Percentiles rank a stretch among this genome's conserved stretches.
These are phyloP conservation scores for Citeromyces hawaiiensis DNA, from an alignment of 1,139 yeast species.

Conservation along the genomic window DNA sequence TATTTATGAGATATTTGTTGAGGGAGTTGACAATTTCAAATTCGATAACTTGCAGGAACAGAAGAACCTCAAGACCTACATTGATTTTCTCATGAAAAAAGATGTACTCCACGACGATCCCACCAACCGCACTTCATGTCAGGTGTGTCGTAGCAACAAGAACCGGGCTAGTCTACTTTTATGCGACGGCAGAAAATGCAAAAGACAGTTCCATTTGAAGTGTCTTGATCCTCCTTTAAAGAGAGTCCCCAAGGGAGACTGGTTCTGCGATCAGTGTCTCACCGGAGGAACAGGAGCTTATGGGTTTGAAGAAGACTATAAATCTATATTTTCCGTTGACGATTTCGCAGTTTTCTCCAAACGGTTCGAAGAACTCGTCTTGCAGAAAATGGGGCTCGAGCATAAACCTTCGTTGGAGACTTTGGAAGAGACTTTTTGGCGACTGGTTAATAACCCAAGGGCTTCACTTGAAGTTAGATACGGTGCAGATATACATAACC, in stretches of 20 bases:
- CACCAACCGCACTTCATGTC: slow-evolving; percentile 19
- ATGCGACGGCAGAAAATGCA: slow-evolving; percentile 70
- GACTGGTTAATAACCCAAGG: slow-evolving; percentile 24
- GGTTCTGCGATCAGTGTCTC: slow-evolving; percentile 78
- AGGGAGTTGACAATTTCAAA: slow-evolving; percentile 6
- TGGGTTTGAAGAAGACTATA: slow-evolving; percentile 70
- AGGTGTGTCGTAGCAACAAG: slow-evolving; percentile 36
- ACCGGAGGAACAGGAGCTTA: slow-evolving; percentile 73
- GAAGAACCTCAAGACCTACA: slow-evolving; percentile 2
- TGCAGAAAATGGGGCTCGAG: slow-evolving; percentile 14
- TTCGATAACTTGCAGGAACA: slow-evolving; percentile 1
- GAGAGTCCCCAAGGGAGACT: slow-evolving; percentile 38
- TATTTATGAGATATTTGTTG: slow-evolving; percentile 14
- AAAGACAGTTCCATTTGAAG: slow-evolving; percentile 47
- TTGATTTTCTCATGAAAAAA: neutral
- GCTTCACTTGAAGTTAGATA: slow-evolving; percentile 45
- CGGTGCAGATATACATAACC: slow-evolving; percentile 70
- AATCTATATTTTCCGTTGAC: slow-evolving; percentile 29
- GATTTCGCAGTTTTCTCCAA: slow-evolving; percentile 51
- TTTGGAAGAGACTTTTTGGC: slow-evolving; percentile 54
- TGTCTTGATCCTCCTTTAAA: slow-evolving; percentile 46
- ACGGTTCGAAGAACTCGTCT: slow-evolving; percentile 30
- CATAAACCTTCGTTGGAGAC: slow-evolving; percentile 23
- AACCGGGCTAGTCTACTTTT: slow-evolving; percentile 37
- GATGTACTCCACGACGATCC: neutral